A percentile compares a stretch with the other conserved stretches of the same genome.
phyloP scores from a whole-genome alignment of 1,139 yeast genomes.

The Diutina rugosa region DNA sequence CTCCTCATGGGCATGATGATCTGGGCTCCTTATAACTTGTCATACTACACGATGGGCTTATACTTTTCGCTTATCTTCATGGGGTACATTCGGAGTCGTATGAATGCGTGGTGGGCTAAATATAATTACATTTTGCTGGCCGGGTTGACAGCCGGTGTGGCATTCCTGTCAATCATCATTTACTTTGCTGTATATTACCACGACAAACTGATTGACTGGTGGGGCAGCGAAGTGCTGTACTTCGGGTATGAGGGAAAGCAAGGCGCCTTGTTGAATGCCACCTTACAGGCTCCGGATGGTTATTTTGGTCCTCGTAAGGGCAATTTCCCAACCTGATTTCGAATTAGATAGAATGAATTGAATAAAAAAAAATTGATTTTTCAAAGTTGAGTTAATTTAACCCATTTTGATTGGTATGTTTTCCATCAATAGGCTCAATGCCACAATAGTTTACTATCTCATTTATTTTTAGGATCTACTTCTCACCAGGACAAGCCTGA shows the following conservation, averaged over 20 bases:
- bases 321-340: conserved; percentile 15
- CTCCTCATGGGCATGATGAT: conserved; percentile 32
- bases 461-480: background rate
- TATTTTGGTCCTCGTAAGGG: conserved; percentile 34
- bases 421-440: too few species aligned
- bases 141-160: conserved; percentile 48
- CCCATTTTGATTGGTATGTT: too few species aligned
- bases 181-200: conserved; percentile 42
- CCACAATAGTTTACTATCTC: background rate
- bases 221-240: conserved; percentile 42
- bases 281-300: conserved; percentile 20
- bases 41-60: conserved; percentile 40
- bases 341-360: background rate
- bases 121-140: conserved; percentile 46
- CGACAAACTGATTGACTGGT: conserved; percentile 32
- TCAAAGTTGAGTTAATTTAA: too few species aligned
- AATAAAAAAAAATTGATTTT: background rate
- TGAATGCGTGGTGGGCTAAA: conserved; percentile 48
- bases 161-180: conserved; percentile 40
- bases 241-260: conserved; percentile 35
- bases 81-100: conserved; percentile 35
- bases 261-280: conserved; percentile 5
- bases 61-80: conserved; percentile 37
- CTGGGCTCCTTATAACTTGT: conserved; percentile 43
- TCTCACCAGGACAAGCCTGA: background rate